A percentile compares a stretch with the other conserved stretches of the same genome.
Evolutionary conservation across 1,284 basidiomycete species (phyloP).

Genomic region (Schizophyllum commune): DNA sequence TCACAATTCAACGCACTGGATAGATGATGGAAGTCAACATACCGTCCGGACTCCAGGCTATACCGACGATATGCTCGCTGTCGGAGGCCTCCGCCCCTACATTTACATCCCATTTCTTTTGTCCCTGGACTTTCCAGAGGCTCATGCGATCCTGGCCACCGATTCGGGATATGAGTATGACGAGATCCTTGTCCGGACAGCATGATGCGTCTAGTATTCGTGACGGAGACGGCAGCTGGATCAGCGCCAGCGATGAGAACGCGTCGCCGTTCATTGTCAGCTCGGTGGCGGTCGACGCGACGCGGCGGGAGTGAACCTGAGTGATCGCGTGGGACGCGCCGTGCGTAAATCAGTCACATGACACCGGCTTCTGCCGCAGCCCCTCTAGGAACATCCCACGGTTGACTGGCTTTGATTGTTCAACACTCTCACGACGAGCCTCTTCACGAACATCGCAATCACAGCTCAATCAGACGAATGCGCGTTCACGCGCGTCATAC

Average conservation of each 20-base stretch:
- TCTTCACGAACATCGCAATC: too few species aligned
- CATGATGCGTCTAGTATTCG: slow-evolving; percentile 59
- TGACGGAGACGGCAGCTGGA: slow-evolving; percentile 47
- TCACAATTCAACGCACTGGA: too few species aligned
- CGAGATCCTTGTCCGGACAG: slow-evolving; percentile 78
- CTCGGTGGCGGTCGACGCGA: background rate
- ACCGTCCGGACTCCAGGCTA: slow-evolving; percentile 81
- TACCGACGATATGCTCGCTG: slow-evolving; percentile 43
- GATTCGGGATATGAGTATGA: slow-evolving; percentile 56
- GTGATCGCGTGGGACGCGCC: too few species aligned
- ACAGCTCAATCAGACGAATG: too few species aligned
- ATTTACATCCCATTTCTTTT: slow-evolving; percentile 74
- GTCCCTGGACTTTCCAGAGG: slow-evolving; percentile 73
- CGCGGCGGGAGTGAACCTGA: too few species aligned
- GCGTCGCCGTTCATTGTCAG: slow-evolving; percentile 35
- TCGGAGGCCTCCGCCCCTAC: slow-evolving; percentile 36
- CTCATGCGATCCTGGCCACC: slow-evolving; percentile 61
- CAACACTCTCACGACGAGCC: too few species aligned
- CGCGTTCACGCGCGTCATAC: too few species aligned
- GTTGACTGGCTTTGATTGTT: too few species aligned
- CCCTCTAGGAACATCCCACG: too few species aligned
- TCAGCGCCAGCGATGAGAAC: slow-evolving; percentile 50
- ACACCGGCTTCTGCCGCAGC: too few species aligned
- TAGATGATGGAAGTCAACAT: slow-evolving; percentile 13
- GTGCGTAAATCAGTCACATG: too few species aligned